Percentiles rank a stretch among this genome's conserved stretches.
phyloP scores from a whole-genome alignment of 1,284 basidiomycete genomes.

The Cryptococcus sp. region DNA sequence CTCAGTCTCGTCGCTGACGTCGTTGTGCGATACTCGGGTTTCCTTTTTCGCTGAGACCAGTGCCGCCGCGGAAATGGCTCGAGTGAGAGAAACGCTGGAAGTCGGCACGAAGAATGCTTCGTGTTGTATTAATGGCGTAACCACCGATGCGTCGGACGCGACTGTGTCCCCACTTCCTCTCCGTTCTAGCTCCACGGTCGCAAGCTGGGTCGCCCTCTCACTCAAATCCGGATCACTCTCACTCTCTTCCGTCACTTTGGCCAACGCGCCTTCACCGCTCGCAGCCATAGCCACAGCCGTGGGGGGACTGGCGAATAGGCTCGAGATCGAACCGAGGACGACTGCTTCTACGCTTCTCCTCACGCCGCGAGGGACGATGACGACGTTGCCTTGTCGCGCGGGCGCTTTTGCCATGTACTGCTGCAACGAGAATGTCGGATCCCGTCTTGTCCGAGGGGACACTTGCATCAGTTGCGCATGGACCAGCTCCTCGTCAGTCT shows the following conservation, averaged over 20 bases:
- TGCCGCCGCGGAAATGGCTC: not conserved
- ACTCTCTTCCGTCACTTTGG: not conserved
- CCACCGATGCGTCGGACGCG: not conserved
- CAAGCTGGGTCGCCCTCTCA: not conserved
- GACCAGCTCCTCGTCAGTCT: constrained; percentile 17
- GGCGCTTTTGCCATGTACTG: constrained; percentile 18
- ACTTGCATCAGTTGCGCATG: constrained; percentile 28
- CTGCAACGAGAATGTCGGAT: constrained; percentile 15
- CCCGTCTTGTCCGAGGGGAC: constrained; percentile 21
- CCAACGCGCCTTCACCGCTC: not conserved
- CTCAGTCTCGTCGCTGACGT: not conserved
- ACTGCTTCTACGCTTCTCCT: constrained; percentile 20
- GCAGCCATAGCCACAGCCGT: not conserved
- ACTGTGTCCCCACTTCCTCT: constrained; percentile 10
- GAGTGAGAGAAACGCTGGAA: not conserved
- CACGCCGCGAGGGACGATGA: constrained; percentile 10
- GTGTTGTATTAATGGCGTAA: not conserved
- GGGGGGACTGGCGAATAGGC: not conserved
- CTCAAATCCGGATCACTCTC: too few species aligned
- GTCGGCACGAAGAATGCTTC: not conserved
- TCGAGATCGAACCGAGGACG: constrained; percentile 4
- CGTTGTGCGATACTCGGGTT: not conserved
- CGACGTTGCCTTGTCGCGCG: constrained; percentile 11
- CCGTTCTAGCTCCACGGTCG: constrained; percentile 3
- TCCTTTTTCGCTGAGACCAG: not conserved